Percentiles rank a stretch among this genome's conserved stretches.
Evolutionary conservation across 1,139 yeast genomes (phyloP).

Genomic region (Sugiyamaella paludigena): DNA sequence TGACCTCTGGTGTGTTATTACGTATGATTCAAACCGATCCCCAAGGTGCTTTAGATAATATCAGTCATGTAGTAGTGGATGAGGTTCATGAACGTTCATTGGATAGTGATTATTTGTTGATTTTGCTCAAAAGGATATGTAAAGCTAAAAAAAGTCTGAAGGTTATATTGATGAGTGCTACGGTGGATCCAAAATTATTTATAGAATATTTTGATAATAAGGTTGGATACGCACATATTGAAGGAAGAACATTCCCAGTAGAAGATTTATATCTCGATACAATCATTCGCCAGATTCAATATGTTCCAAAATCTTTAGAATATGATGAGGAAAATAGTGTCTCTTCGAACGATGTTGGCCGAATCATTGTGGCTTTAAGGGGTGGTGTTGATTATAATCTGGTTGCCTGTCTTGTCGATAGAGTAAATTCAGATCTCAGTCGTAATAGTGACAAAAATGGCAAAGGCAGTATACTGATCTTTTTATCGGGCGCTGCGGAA

Average conservation of each 20-base stretch:
- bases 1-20: conserved; percentile 88
- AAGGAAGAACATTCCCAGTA: conserved; percentile 93
- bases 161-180: conserved; percentile 89
- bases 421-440: conserved; percentile 50
- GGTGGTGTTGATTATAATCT: conserved; percentile 68
- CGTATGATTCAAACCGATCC: conserved; percentile 66
- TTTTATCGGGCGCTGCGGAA: conserved; percentile 89
- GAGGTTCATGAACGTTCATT: conserved; percentile 96
- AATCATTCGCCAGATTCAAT: conserved; percentile 52
- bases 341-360: conserved; percentile 30
- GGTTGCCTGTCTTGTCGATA: conserved; percentile 53
- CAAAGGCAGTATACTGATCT: conserved; percentile 73
- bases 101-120: conserved; percentile 82
- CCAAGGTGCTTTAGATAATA: conserved; percentile 45
- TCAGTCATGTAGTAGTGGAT: conserved; percentile 76
- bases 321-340: conserved; percentile 26
- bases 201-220: conserved; percentile 52
- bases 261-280: conserved; percentile 69
- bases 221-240: conserved; percentile 58
- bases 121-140: conserved; percentile 57
- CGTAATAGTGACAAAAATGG: conserved; percentile 37
- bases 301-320: conserved; percentile 24
- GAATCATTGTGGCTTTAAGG: conserved; percentile 38
- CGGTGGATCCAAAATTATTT: conserved; percentile 74
- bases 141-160: conserved; percentile 46